Evolutionary conservation across 306 rosid species (phyloP), one percentile per base, ranked within the genome.

Genomic region (Sicyos baderoa): DNA sequence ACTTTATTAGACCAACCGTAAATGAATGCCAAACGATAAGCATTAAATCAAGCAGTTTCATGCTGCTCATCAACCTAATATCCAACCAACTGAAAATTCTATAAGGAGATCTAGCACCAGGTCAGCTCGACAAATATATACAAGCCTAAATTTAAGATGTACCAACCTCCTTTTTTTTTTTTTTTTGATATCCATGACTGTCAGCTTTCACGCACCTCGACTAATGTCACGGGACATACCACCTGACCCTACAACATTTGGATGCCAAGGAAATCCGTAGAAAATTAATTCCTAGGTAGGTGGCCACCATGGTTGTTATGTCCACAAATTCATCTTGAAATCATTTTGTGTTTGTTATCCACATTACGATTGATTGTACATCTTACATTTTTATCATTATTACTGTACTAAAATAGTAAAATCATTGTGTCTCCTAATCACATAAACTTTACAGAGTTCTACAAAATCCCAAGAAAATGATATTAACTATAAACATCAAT

Each of bases 381-480:
- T 29, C 25, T 40, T 17, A 37, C 9, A 7, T 11, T 18, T 18
- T 5, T 19, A 45, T 6, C 19, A 22, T 6, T 9, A 21, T 61
- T 35, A n/a, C 7, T 29, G 35, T 29, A 5, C 4, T 29, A 29
- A 29, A 29, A 29, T 29, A 29, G 35, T 65, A 40, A 21, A 45
- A 12, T 2, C 17, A 11, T 64, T 19, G 11, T 61, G 70, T 18
- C 16, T 0, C 10, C 35, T 37, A 64, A 19, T 44, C 52, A 64
- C 35, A 44, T 18, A 10, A 19, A 64, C 5, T 4, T 3, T 9
- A 52, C 19, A 11, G 70, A 19, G 35, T n/a, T 66, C 81, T 27
- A 75, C 84, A 54, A 60, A 25, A 12, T 2, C 12, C 19, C 40
- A 47, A 13, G 71, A 22, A 19, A 22, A 22, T 14, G 55, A 22